Conservation (phyloP, 257 asterid species). For the Solanum tacnaense region DNA sequence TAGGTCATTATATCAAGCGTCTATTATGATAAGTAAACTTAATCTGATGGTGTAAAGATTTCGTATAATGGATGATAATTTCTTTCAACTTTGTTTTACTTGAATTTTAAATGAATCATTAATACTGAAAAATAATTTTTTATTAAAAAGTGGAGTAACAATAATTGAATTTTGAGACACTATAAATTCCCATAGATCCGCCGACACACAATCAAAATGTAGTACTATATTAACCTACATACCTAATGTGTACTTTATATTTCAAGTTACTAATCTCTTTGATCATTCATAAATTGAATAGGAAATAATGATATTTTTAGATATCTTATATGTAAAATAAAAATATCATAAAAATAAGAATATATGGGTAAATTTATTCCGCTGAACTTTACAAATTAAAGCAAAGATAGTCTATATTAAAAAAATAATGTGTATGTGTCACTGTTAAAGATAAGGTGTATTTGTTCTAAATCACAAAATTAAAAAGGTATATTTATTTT, state of each 20-base stretch:
- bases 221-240: not conserved
- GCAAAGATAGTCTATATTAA: rapidly evolving
- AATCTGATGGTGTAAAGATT: too few relatives aligned
- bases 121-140: too few relatives aligned
- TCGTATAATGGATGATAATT: too few relatives aligned
- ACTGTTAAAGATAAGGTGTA: too few relatives aligned
- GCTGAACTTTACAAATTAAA: not conserved
- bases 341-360: not conserved
- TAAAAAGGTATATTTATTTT: not conserved
- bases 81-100: too few relatives aligned
- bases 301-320: not conserved
- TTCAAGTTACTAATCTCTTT: not conserved
- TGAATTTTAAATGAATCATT: not conserved
- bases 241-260: not conserved
- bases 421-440: not conserved
- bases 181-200: not conserved
- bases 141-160: not conserved
- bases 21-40: too few relatives aligned
- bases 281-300: not conserved
- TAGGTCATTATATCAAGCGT: too few relatives aligned
- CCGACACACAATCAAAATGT: not conserved
- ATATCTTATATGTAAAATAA: not conserved
- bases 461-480: not conserved
- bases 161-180: not conserved
- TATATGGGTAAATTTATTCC: not conserved